These are phyloP conservation scores for Leishmania arabica DNA, from an alignment of 208 protist species.

Conservation along the genomic window DNA sequence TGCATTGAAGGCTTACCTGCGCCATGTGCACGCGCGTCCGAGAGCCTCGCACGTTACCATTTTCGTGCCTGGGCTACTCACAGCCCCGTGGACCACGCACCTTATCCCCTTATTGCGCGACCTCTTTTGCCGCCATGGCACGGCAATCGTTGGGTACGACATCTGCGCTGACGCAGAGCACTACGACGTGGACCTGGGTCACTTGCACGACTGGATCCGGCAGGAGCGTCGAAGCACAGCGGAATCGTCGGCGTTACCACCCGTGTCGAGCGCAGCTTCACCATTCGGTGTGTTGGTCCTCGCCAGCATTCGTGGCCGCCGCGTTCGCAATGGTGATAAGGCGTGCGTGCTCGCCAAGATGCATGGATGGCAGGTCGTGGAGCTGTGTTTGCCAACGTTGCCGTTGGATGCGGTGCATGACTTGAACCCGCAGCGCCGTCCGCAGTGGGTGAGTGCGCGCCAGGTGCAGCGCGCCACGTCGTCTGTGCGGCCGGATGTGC, in stretches of 20 bases:
- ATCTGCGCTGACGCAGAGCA: slow-evolving; percentile 12
- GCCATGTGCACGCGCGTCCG: neutral
- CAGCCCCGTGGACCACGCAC: slow-evolving; percentile 27
- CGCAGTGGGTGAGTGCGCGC: neutral
- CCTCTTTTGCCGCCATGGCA: slow-evolving; percentile 5
- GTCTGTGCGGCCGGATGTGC: slow-evolving; percentile 20
- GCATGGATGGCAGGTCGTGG: slow-evolving; percentile 25
- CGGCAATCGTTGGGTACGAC: slow-evolving; percentile 27
- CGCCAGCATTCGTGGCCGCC: slow-evolving; percentile 10
- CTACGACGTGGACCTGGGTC: slow-evolving; percentile 25
- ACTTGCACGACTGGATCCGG: slow-evolving; percentile 6
- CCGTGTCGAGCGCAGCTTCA: neutral
- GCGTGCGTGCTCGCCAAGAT: slow-evolving; percentile 22
- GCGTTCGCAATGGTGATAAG: slow-evolving; percentile 3
- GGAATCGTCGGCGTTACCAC: neutral
- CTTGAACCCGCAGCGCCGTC: neutral
- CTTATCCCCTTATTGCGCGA: slow-evolving; percentile 13
- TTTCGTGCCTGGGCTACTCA: slow-evolving; percentile 30
- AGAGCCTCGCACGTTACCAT: slow-evolving; percentile 9
- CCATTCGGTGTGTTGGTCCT: slow-evolving; percentile 1
- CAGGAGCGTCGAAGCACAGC: neutral
- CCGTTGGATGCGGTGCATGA: slow-evolving; percentile 4
- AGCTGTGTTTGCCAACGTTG: slow-evolving; percentile 32
- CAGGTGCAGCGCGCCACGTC: neutral
- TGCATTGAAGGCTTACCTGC: slow-evolving; percentile 16